Evolutionary conservation across 192 early-diverging fungal species (phyloP), one percentile per base, ranked within the genome.

Genomic region (Coemansia sp.): DNA sequence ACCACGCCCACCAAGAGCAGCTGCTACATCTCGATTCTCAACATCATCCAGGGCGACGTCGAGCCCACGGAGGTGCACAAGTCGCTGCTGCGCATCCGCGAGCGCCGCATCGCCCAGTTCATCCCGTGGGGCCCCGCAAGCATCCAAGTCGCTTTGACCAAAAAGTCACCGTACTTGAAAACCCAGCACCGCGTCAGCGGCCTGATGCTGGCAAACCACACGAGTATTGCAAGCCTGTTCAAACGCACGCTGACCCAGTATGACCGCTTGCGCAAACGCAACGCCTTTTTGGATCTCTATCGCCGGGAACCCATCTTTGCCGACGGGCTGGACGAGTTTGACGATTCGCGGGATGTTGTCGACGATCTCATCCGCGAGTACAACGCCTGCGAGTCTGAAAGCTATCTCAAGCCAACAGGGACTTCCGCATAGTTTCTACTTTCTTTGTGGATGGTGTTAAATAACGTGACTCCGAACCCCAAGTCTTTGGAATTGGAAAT

Each of bases 51-150:
- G 77, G 95, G 95, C 22, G 97, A 99, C 60, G 94, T 90, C 5
- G 97, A 99, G 74, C 95, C 97, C 13, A 97, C 95, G 0, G 97
- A 98, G 88, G 96, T 99, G 5, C 97, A 99, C 83, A 98, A 99
- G 81, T 95, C 94, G 41, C 81, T 99, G 59, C 77, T 98, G 71
- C 87, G 97, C 8, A 95, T 99, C 64, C 86, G 97, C 34, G 97
- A 99, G 72, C 87, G 95, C 32, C 84, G 93, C 20, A 74, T 99
- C 50, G 95, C 94, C 13, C 91, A 93, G 69, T 99, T 99, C 72
- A 98, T 99, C 62, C 97, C 97, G 23, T 99, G 97, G 97, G 97
- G 97, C 10, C 97, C 97, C 5, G 95, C 97, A 14, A 94, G 92
- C 73, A 98, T 99, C 68, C 97, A 99, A 73, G 97, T 99, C 1